Percentiles rank a stretch among this genome's conserved stretches.
phyloP scores from a whole-genome alignment of 2,329 filamentous ascomycete species.

The Colletotrichum sidae region DNA sequence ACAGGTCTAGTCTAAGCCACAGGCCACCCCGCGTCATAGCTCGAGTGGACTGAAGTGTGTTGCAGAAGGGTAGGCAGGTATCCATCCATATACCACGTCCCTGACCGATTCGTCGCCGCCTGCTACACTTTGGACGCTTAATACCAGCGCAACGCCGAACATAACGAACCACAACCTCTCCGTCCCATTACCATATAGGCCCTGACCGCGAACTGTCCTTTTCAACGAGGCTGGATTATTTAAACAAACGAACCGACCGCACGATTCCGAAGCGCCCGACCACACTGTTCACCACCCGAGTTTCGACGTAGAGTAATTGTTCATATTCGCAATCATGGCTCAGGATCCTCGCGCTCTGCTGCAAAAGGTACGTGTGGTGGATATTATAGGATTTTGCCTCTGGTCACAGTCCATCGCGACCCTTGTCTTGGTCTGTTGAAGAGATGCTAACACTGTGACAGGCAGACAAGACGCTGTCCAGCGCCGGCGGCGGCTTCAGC shows the following conservation, averaged over 20 bases:
- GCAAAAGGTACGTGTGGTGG: conserved; percentile 71
- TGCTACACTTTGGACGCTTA: conserved; percentile 23
- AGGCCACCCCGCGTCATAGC: conserved; percentile 34
- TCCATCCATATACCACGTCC: too few species aligned
- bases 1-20: conserved; percentile 25
- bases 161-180: background rate
- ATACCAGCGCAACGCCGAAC: conserved; percentile 20
- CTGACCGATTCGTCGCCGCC: conserved; percentile 16
- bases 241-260: background rate
- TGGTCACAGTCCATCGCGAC: too few species aligned
- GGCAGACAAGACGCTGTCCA: conserved; percentile 86
- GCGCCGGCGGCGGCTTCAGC: conserved; percentile 84
- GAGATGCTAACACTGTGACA: conserved; percentile 49
- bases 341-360: conserved; percentile 83
- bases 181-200: conserved; percentile 1
- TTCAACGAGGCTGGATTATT: background rate
- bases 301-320: conserved; percentile 1
- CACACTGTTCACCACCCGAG: background rate
- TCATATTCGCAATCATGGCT: conserved; percentile 64
- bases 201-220: conserved; percentile 15
- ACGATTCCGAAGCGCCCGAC: conserved; percentile 9
- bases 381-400: background rate
- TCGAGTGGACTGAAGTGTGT: background rate
- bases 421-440: conserved; percentile 16
- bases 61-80: background rate